Conservation (phyloP, 2,329 filamentous ascomycete genomes). For the Ophiostoma sp. region DNA sequence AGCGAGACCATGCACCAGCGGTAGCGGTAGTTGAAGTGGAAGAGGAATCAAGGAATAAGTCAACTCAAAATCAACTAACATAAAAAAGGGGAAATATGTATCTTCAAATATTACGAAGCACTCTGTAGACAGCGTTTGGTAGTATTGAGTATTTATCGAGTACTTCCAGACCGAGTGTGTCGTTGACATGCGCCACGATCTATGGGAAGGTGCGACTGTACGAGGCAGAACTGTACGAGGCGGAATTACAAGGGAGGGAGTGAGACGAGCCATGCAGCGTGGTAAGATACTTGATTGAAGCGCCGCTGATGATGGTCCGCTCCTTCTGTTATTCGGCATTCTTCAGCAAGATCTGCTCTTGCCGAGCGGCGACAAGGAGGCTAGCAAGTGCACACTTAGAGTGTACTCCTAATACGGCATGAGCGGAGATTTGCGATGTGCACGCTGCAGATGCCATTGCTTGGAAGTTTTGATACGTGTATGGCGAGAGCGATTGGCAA, state of each 20-base stretch:
- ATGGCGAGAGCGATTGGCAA: not conserved
- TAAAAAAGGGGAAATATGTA: not conserved
- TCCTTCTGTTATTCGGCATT: not conserved
- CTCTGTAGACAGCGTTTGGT: not conserved
- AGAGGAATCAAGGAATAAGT: no score
- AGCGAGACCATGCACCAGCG: not conserved
- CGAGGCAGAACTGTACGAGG: not conserved
- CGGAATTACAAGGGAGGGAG: not conserved
- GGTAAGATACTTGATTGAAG: not conserved
- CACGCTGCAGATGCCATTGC: not conserved
- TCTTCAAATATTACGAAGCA: not conserved
- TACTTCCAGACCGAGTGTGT: not conserved
- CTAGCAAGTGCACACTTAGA: not conserved
- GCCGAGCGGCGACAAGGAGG: not conserved
- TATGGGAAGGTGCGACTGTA: not conserved
- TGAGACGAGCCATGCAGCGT: not conserved
- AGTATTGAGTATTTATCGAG: no score
- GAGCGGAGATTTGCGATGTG: conserved; percentile 8
- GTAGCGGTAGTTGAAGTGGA: not conserved
- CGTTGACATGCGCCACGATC: not conserved
- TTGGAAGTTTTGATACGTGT: not conserved
- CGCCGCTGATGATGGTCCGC: not conserved
- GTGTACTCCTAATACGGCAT: not conserved
- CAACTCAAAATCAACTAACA: no score
- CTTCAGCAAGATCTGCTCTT: not conserved